phyloP scores from a whole-genome alignment of 106 monocot species.

The Iris macrosiphon region DNA sequence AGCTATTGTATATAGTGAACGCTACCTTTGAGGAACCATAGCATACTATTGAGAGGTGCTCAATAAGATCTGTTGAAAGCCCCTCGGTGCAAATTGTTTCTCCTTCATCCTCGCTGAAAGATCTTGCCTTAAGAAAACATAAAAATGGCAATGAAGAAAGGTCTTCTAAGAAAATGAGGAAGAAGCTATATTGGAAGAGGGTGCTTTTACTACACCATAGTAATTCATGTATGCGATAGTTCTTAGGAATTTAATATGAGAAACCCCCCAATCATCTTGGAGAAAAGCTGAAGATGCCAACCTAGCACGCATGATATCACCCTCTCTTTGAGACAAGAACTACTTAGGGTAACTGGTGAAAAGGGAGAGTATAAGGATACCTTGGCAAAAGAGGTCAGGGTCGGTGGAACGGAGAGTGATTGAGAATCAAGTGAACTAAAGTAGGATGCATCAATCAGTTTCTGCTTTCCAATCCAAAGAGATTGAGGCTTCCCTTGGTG shows the following conservation, averaged over 20 bases:
- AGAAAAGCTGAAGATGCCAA: neutral
- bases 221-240: neutral
- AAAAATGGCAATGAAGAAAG: too few relatives aligned
- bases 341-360: too few relatives aligned
- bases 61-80: too few relatives aligned
- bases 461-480: neutral
- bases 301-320: neutral
- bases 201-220: neutral
- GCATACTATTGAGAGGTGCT: too few relatives aligned
- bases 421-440: neutral
- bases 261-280: neutral
- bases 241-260: neutral
- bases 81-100: too few relatives aligned
- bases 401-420: neutral
- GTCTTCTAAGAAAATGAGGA: too few relatives aligned
- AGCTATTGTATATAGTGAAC: too few relatives aligned
- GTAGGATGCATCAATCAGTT: neutral
- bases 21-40: too few relatives aligned
- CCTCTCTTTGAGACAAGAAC: neutral
- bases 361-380: neutral
- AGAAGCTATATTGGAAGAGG: neutral
- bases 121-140: too few relatives aligned
- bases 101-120: too few relatives aligned
- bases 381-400: neutral
- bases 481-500: neutral